Conservation (phyloP, 192 early-diverging fungal genomes). For the Podila clonocystis region DNA sequence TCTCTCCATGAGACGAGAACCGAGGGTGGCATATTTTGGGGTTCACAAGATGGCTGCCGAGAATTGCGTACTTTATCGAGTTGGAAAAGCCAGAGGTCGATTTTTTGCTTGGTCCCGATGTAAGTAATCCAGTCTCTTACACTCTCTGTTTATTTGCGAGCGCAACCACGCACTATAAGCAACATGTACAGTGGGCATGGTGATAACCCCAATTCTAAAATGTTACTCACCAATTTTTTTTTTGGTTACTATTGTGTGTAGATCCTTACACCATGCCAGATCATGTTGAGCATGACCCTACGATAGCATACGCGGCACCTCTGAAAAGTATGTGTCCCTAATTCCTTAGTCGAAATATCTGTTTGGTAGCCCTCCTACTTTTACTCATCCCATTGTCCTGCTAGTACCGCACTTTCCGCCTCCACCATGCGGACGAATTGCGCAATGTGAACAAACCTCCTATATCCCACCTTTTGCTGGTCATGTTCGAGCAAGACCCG, state of each 20-base stretch:
- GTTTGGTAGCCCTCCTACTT: not conserved
- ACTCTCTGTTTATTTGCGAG: not conserved
- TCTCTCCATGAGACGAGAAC: not conserved
- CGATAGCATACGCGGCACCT: conserved; percentile 11
- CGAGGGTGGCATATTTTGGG: not conserved
- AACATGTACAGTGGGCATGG: no score
- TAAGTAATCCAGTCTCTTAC: conserved; percentile 1
- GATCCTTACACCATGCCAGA: conserved; percentile 6
- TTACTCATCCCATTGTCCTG: not conserved
- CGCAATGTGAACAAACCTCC: conserved; percentile 16
- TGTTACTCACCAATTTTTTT: not conserved
- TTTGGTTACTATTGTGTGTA: not conserved
- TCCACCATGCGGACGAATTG: conserved; percentile 20
- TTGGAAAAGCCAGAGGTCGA: conserved; percentile 8
- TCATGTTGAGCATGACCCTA: not conserved
- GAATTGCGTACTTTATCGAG: not conserved
- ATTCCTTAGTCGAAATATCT: conserved; percentile 7
- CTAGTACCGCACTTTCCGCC: conserved; percentile 53
- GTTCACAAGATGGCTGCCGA: not conserved
- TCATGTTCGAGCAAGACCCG: conserved; percentile 10
- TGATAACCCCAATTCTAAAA: not conserved
- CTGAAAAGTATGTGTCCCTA: conserved; percentile 10
- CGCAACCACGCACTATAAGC: no score
- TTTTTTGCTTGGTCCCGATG: conserved; percentile 3
- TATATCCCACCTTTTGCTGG: conserved; percentile 2